A percentile compares a stretch with the other conserved stretches of the same genome.
phyloP scores from a whole-genome alignment of 2,329 filamentous ascomycete genomes.

The Fulvia fulva region DNA sequence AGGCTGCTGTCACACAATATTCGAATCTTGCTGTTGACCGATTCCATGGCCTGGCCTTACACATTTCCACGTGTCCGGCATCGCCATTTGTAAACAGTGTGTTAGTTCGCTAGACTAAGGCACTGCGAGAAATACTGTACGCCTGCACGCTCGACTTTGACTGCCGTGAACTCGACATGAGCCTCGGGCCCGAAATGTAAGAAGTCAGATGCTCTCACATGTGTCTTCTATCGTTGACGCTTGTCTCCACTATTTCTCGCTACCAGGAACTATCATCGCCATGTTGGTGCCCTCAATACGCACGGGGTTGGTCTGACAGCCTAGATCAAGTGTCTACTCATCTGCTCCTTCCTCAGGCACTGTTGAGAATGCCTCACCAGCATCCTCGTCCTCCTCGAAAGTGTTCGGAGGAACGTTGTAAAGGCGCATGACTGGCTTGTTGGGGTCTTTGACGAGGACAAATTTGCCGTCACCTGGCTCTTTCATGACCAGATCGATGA shows the following conservation, averaged over 20 bases:
- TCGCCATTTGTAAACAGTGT: not conserved
- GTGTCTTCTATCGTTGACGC: not conserved
- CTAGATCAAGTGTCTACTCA: not conserved
- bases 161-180: too few relatives aligned
- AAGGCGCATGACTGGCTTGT: slow-evolving; percentile 89
- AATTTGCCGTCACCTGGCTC: slow-evolving; percentile 69
- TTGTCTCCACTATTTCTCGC: not conserved
- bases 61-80: not conserved
- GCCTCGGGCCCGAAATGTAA: too few relatives aligned
- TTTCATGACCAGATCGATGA: slow-evolving; percentile 87
- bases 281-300: not conserved
- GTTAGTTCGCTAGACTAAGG: not conserved
- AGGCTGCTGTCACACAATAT: not conserved
- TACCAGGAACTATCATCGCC: not conserved
- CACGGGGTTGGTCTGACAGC: not conserved
- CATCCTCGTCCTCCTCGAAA: slow-evolving; percentile 86
- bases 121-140: not conserved
- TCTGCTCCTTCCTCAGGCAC: not conserved
- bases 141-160: too few relatives aligned
- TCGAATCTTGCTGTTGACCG: not conserved
- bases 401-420: slow-evolving; percentile 86
- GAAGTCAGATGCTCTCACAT: too few relatives aligned
- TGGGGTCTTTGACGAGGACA: slow-evolving; percentile 80
- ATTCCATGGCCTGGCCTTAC: not conserved
- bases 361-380: not conserved